Percentiles rank a stretch among this genome's conserved stretches.
Conservation (phyloP, 2,329 filamentous ascomycete species). For the Botryosphaeria agaves region DNA sequence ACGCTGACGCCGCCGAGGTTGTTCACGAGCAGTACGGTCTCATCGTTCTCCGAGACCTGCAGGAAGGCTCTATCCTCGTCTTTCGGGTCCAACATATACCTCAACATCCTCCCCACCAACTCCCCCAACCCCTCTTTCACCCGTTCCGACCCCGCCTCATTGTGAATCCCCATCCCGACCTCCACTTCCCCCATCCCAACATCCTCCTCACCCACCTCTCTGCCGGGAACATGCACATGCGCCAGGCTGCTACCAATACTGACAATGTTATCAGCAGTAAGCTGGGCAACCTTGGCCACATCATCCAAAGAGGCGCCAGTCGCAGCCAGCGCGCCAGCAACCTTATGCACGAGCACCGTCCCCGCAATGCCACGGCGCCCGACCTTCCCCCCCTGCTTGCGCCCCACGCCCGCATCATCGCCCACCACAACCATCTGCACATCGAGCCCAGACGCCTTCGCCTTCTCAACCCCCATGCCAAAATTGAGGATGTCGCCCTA, state of each 20-base stretch:
- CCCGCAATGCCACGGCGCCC: conserved; percentile 81
- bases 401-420: conserved; percentile 81
- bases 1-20: conserved; percentile 59
- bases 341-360: conserved; percentile 82
- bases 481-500: conserved; percentile 80
- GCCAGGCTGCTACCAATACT: conserved; percentile 73
- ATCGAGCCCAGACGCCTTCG: conserved; percentile 56
- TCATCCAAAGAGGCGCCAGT: conserved; percentile 48
- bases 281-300: conserved; percentile 52
- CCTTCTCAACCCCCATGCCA: conserved; percentile 85
- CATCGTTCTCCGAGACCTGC: conserved; percentile 39
- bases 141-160: conserved; percentile 28
- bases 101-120: conserved; percentile 41
- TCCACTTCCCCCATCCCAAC: conserved; percentile 44
- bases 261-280: conserved; percentile 59
- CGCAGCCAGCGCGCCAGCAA: conserved; percentile 67
- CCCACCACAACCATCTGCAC: conserved; percentile 85
- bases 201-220: conserved; percentile 40
- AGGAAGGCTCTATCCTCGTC: conserved; percentile 59
- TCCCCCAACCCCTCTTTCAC: conserved; percentile 22
- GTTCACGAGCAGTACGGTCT: conserved; percentile 54
- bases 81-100: conserved; percentile 40
- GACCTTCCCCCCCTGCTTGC: conserved; percentile 72
- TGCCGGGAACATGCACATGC: conserved; percentile 86
- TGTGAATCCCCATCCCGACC: conserved; percentile 62